Evolutionary conservation across 140 eudicot genomes (phyloP).

Genomic region (Bidens hawaiensis): DNA sequence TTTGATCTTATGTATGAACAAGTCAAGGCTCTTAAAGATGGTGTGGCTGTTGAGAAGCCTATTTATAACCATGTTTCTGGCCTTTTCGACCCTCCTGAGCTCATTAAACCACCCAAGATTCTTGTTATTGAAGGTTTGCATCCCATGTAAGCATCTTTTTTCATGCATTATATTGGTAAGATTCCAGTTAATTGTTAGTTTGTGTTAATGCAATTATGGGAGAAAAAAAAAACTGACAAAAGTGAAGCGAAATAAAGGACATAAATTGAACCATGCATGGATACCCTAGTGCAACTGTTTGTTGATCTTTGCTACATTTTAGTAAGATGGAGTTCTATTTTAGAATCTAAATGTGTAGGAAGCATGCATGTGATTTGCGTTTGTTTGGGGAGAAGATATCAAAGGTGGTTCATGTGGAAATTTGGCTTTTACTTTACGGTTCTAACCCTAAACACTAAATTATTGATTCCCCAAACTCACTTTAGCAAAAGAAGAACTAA

Average conservation of each 20-base stretch:
- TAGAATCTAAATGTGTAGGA: neutral
- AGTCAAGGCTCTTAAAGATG: constrained; percentile 79
- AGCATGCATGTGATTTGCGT: neutral
- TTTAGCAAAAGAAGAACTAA: neutral
- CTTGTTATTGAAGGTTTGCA: constrained; percentile 94
- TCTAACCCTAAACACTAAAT: neutral
- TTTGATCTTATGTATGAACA: constrained; percentile 97
- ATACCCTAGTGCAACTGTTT: neutral
- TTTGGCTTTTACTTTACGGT: neutral
- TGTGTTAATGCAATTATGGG: no score
- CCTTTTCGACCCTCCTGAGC: constrained; percentile 86
- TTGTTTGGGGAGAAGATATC: constrained; percentile 27
- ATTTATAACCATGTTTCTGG: constrained; percentile 91
- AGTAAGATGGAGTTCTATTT: neutral
- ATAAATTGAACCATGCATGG: neutral
- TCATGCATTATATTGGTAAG: neutral
- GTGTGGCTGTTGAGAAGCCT: constrained; percentile 72
- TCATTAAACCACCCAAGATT: constrained; percentile 87
- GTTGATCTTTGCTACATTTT: no score
- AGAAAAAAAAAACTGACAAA: no score
- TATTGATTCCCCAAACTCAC: no score
- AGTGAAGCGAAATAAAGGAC: neutral
- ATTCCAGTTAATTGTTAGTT: neutral
- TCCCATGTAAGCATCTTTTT: constrained; percentile 65
- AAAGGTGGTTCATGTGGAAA: constrained; percentile 21